Evolutionary conservation across 306 rosid genomes (phyloP).

Genomic region (Hippophae gyantsensis): DNA sequence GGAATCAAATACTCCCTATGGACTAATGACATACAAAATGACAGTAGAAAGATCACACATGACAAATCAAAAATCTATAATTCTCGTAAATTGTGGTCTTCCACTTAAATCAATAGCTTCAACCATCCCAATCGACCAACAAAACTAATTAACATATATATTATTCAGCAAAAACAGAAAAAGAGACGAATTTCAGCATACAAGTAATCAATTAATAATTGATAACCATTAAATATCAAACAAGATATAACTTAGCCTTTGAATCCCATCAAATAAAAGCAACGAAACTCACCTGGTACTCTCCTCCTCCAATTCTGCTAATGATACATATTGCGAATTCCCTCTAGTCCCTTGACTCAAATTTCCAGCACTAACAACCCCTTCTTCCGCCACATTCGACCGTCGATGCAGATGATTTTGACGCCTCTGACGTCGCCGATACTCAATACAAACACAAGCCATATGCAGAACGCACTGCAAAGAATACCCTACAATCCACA

Average conservation of each 20-base stretch:
- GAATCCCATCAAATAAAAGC: background rate
- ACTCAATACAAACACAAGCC: conserved; percentile 72
- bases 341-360: conserved; percentile 40
- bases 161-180: background rate
- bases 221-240: background rate
- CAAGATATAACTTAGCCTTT: too few species aligned
- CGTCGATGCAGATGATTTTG: conserved; percentile 9
- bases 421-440: conserved; percentile 38
- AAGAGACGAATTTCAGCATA: background rate
- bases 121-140: background rate
- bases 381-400: conserved; percentile 26
- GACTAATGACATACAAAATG: too few species aligned
- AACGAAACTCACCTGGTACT: conserved; percentile 36
- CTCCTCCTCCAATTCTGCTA: conserved; percentile 52
- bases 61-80: background rate
- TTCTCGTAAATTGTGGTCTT: background rate
- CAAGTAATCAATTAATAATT: conserved; percentile 4
- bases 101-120: background rate
- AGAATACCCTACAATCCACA: conserved; percentile 77
- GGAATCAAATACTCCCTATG: too few species aligned
- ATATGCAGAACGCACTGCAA: conserved; percentile 72
- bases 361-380: conserved; percentile 31
- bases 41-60: too few species aligned
- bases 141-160: background rate
- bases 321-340: conserved; percentile 38